Evolutionary conservation across 345 rosid species (phyloP), one percentile per base, ranked within the genome.

Genomic region (rapeseed (Brassica napus)): DNA sequence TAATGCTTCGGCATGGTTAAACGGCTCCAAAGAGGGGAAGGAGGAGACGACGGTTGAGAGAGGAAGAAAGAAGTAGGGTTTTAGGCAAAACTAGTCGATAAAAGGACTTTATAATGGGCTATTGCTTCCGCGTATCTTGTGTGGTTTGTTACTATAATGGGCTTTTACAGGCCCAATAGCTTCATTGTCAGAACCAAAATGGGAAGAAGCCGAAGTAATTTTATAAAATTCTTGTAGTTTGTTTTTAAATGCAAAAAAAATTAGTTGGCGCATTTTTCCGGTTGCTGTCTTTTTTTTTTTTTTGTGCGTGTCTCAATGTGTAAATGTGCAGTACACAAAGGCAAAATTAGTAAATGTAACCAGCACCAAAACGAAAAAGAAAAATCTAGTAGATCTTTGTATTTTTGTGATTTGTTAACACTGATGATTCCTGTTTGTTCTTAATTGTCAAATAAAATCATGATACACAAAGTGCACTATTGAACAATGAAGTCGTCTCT

Each of bases 1-100:
- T 94, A 92, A 80, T 94, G 98, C 89, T 91, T 94, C 69, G 92
- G 91, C 89, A 89, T 94, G 67, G 88, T 87, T 83, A 82, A 18
- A 54, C 76, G 42, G 37, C 34, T 65, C 34, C 3, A 66, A 67
- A 23, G 71, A 47, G 59, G 37, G 55, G 9, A 47, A 6, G 37
- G 32, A 59, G 30, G 73, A 32, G 23, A n/a, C 7, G 55, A 49
- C 5, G 42, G 44, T n/a, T 11, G 14, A 5, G 57, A n/a, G 9
- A 21, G 32, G 39, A 4, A 4, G 8, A 44, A 5, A 4, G 10
- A 58, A 44, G 44, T 84, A 86, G 88, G 90, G 90, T 79, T 87
- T 81, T 72, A 64, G 81, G 4, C 54, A n/a, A 24, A 15, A 68
- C 6, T n/a, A 23, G 30, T 47, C 10, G 5, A 32, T 26, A 35